phyloP scores from a whole-genome alignment of 2,329 filamentous ascomycete species.

The Sporothrix phasma region DNA sequence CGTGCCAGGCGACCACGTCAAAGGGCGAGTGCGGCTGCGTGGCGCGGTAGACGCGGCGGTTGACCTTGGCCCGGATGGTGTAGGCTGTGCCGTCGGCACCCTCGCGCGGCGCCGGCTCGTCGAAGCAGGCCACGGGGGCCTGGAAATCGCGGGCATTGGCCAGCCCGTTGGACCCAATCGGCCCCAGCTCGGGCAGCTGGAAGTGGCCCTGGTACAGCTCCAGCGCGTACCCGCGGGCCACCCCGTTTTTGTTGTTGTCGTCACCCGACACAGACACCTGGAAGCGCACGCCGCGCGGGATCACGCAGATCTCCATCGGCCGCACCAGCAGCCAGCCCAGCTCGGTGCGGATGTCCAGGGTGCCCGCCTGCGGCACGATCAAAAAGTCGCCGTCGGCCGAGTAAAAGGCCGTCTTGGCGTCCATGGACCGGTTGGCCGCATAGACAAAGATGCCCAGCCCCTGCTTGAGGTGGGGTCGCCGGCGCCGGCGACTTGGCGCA shows the following conservation, averaged over 20 bases:
- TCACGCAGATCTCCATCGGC: slow-evolving; percentile 67
- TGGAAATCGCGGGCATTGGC: slow-evolving; percentile 70
- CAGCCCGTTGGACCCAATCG: slow-evolving; percentile 64
- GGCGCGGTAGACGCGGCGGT: slow-evolving; percentile 55
- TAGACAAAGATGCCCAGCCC: slow-evolving; percentile 76
- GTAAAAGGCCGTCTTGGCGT: slow-evolving; percentile 65
- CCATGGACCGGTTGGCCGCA: slow-evolving; percentile 70
- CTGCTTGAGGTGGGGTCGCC: slow-evolving; percentile 71
- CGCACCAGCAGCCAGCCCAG: slow-evolving; percentile 64
- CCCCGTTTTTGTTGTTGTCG: too few species aligned
- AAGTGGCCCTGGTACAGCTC: slow-evolving; percentile 68
- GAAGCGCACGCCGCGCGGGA: slow-evolving; percentile 65
- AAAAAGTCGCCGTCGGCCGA: slow-evolving; percentile 73
- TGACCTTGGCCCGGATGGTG: slow-evolving; percentile 54
- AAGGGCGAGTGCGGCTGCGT: slow-evolving; percentile 60
- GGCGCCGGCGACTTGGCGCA: slow-evolving; percentile 66
- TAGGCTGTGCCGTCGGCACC: slow-evolving; percentile 30
- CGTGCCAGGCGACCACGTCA: slow-evolving; percentile 73
- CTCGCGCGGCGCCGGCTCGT: slow-evolving; percentile 38
- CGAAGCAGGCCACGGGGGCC: slow-evolving; percentile 58
- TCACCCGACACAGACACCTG: slow-evolving; percentile 53
- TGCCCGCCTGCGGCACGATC: slow-evolving; percentile 65
- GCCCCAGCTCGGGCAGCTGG: slow-evolving; percentile 59
- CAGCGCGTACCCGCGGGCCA: slow-evolving; percentile 62
- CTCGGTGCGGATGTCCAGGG: slow-evolving; percentile 67